These are phyloP conservation scores for Fistulifera pelliculosa DNA, from an alignment of 108 stramenopile species.

Conservation along the genomic window DNA sequence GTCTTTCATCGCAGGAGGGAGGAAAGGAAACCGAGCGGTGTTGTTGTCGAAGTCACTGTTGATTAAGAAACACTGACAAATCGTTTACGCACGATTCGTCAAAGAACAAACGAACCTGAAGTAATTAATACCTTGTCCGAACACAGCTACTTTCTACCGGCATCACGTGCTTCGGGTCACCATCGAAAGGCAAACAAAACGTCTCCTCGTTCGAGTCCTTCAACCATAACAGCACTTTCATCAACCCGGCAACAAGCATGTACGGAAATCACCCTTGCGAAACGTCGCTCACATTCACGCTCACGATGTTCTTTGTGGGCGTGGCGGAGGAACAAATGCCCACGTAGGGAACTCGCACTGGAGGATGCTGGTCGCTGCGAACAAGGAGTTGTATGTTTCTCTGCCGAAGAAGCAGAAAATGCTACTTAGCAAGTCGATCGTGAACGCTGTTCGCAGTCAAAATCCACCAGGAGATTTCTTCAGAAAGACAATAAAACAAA, in stretches of 20 bases:
- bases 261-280: constrained; percentile 22
- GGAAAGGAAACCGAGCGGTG: no score
- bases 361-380: constrained; percentile 57
- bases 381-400: constrained; percentile 61
- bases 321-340: neutral
- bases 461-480: constrained; percentile 80
- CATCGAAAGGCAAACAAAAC: neutral
- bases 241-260: neutral
- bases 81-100: no score
- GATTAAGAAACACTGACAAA: no score
- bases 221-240: neutral
- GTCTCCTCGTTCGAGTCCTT: neutral
- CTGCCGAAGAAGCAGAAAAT: constrained; percentile 69
- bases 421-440: constrained; percentile 54
- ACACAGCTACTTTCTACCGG: no score
- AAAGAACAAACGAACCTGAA: no score
- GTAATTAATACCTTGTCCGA: no score
- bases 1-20: no score
- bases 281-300: constrained; percentile 33
- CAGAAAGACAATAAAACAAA: constrained; percentile 44
- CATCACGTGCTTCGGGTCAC: neutral
- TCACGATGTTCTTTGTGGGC: constrained; percentile 41
- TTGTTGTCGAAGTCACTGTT: no score
- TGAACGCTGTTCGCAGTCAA: constrained; percentile 56
- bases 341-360: constrained; percentile 41